Evolutionary conservation across 306 rosid genomes (phyloP), one percentile per base, ranked within the genome.

Genomic region (Rosa multiflora): DNA sequence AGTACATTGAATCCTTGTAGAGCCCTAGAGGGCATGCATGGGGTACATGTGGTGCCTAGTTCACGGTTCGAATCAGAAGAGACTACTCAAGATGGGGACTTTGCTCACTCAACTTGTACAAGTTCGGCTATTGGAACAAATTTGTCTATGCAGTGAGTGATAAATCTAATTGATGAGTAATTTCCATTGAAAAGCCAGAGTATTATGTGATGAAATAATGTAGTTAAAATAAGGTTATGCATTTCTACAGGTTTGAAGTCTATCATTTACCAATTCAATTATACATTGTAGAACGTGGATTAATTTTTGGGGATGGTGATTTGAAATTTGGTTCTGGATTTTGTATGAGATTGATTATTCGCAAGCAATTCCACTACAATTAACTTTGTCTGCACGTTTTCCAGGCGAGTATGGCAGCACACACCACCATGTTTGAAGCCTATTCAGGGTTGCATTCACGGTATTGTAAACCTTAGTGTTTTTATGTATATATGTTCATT

Each of bases 361-460:
- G 21, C 37, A 79, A 67, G 26, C 43, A 39, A 47, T 69, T 62
- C 46, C 42, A 21, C 68, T 51, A 55, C 35, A 59, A 67, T 48
- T 87, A 74, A 87, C 74, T 67, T 75, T 71, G 23, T 43, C 40
- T 76, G 23, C 83, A 39, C 84, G 43, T 79, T 89, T 39, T 87
- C 59, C 90, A 94, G 99, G 70, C 82, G 94, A 74, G 83, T 72
- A 68, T 95, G 97, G 98, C 90, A 90, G 82, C 97, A 86, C 59
- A 86, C 91, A 79, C 98, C 92, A 6, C 88, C 93, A 44, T 95
- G 86, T 84, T 82, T 95, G 91, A 95, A 88, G 81, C 96, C 96
- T 67, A 88, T 92, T 84, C 85, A 88, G 46, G 90, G 92, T 43
- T 78, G 90, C 69, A 40, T 68, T 76, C 89, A 88, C 67, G 99